phyloP scores from a whole-genome alignment of 2,329 filamentous ascomycete genomes.

The Shiraia sp. region DNA sequence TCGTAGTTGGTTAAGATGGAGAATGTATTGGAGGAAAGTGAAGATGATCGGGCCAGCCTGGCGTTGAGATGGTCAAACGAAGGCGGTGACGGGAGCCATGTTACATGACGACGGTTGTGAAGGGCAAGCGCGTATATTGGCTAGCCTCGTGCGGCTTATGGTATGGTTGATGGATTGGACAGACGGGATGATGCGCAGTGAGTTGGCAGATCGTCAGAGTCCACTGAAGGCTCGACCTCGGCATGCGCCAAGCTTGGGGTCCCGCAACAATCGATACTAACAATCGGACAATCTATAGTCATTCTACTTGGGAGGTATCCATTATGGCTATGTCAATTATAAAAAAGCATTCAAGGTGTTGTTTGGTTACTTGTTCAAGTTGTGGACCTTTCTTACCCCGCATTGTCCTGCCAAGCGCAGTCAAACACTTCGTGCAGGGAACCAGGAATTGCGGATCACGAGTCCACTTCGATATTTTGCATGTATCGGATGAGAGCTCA shows the following conservation, averaged over 20 bases:
- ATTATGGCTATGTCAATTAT: no score
- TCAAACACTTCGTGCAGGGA: no score
- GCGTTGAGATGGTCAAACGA: slow-evolving; percentile 29
- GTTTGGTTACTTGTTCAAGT: no score
- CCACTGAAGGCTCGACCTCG: slow-evolving; percentile 25
- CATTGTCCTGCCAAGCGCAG: no score
- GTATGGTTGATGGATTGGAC: slow-evolving; percentile 31
- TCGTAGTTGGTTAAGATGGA: slow-evolving; percentile 25
- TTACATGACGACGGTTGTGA: slow-evolving; percentile 41
- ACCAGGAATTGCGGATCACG: no score
- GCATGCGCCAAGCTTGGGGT: slow-evolving; percentile 12
- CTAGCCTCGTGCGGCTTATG: slow-evolving; percentile 41
- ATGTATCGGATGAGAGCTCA: no score
- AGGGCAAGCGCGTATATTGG: slow-evolving; percentile 27
- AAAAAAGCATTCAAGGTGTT: no score
- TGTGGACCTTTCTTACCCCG: no score
- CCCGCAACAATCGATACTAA: slow-evolving; percentile 4
- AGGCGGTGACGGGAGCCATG: slow-evolving; percentile 45
- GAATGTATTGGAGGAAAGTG: slow-evolving; percentile 15
- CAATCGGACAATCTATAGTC: slow-evolving; percentile 1
- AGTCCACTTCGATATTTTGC: no score
- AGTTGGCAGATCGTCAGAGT: slow-evolving; percentile 41
- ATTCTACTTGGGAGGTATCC: no score
- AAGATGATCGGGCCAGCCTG: slow-evolving; percentile 11
- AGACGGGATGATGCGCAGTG: slow-evolving; percentile 39